Percentiles rank a stretch among this genome's conserved stretches.
Evolutionary conservation across 768 basidiomycete genomes (phyloP).

Genomic region (Hypsizygus marmoreus): DNA sequence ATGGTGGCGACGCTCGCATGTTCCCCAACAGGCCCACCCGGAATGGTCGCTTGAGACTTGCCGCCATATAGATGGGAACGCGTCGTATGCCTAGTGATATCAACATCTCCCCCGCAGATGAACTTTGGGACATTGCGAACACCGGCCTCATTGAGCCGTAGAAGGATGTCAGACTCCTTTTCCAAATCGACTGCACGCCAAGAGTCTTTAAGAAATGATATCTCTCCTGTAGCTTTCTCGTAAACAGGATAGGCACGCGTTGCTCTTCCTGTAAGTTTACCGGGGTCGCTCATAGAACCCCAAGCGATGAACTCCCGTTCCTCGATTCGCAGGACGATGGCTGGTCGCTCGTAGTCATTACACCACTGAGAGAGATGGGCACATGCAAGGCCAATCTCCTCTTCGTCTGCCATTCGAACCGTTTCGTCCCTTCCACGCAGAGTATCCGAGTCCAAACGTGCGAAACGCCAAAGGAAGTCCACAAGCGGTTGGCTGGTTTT

Average conservation of each 20-base stretch:
- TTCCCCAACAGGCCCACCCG: no score
- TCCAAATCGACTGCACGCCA: constrained; percentile 18
- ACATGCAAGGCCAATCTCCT: constrained; percentile 9
- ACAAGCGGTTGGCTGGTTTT: constrained; percentile 19
- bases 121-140: constrained; percentile 24
- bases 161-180: constrained; percentile 21
- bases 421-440: constrained; percentile 30
- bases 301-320: constrained; percentile 17
- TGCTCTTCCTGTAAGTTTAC: constrained; percentile 11
- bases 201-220: constrained; percentile 26
- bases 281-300: constrained; percentile 8
- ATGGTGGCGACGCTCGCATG: no score
- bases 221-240: constrained; percentile 1
- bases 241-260: constrained; percentile 17
- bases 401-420: constrained; percentile 14
- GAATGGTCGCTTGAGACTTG: no score
- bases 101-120: constrained; percentile 27
- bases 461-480: constrained; percentile 32
- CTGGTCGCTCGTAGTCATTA: constrained; percentile 4
- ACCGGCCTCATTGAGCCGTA: constrained; percentile 8
- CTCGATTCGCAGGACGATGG: constrained; percentile 15
- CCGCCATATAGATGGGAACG: background rate
- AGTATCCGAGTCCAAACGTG: constrained; percentile 5
- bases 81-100: constrained; percentile 22
- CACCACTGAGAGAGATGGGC: constrained; percentile 5